phyloP scores from a whole-genome alignment of 805 yeast genomes.

The Kodamaea neixiangensis region DNA sequence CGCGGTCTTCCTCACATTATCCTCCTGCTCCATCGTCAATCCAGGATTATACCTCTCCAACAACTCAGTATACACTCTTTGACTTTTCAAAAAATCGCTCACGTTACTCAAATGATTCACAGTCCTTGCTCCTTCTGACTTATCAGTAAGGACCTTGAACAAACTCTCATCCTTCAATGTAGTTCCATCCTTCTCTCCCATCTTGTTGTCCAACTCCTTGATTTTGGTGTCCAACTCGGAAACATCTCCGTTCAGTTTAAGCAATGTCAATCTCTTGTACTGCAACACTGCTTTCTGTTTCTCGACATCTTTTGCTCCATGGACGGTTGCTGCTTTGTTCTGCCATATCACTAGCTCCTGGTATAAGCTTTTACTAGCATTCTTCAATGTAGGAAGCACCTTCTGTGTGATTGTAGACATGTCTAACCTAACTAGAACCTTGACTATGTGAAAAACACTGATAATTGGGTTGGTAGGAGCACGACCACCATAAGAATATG shows the following conservation, averaged over 20 bases:
- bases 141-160: constrained; percentile 24
- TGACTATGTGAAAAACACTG: not conserved
- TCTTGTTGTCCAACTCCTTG: constrained; percentile 18
- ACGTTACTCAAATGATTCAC: constrained; percentile 57
- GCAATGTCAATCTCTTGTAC: constrained; percentile 49
- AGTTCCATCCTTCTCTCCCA: constrained; percentile 9
- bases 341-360: constrained; percentile 44
- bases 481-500: not conserved
- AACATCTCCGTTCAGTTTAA: constrained; percentile 37
- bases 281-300: constrained; percentile 48
- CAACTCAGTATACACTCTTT: constrained; percentile 74
- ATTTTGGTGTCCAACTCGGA: constrained; percentile 35
- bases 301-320: constrained; percentile 41
- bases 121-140: constrained; percentile 8
- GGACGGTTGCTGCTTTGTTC: constrained; percentile 36
- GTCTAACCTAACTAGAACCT: not conserved
- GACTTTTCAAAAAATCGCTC: constrained; percentile 63
- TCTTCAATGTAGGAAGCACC: constrained; percentile 15
- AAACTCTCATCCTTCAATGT: constrained; percentile 13
- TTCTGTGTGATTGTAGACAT: constrained; percentile 10
- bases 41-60: constrained; percentile 89
- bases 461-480: not conserved
- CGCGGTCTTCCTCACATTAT: constrained; percentile 79
- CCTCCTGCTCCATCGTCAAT: constrained; percentile 71
- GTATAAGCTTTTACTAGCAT: constrained; percentile 27